These are phyloP conservation scores for Pseudogymnoascus sp. DNA, from an alignment of 2,329 filamentous ascomycete species.

Conservation along the genomic window DNA sequence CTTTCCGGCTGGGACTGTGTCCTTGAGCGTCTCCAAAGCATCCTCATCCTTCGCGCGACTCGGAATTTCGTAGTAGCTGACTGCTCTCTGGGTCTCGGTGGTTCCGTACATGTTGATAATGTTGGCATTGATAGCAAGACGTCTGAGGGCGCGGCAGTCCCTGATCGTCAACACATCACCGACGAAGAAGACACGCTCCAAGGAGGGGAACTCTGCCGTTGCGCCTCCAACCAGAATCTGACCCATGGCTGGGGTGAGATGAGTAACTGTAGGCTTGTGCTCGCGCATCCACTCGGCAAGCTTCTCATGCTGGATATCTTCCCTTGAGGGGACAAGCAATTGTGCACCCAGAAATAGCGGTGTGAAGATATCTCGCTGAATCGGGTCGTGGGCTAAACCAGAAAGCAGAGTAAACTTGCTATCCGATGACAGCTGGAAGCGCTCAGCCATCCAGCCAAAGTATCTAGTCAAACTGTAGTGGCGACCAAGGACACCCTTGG, in stretches of 20 bases:
- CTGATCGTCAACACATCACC: slow-evolving; percentile 81
- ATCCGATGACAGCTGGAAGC: slow-evolving; percentile 64
- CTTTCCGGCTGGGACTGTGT: slow-evolving; percentile 73
- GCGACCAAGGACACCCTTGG: slow-evolving; percentile 79
- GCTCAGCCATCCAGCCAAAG: slow-evolving; percentile 87
- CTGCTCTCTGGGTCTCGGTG: slow-evolving; percentile 73
- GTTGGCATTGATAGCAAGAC: slow-evolving; percentile 63
- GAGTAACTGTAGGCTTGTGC: slow-evolving; percentile 67
- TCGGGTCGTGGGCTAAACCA: slow-evolving; percentile 72
- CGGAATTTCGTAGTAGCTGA: slow-evolving; percentile 75
- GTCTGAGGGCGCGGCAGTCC: slow-evolving; percentile 70
- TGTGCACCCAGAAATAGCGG: slow-evolving; percentile 79
- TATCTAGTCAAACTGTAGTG: slow-evolving; percentile 83
- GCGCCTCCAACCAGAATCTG: slow-evolving; percentile 87
- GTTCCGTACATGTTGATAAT: slow-evolving; percentile 87
- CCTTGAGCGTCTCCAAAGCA: slow-evolving; percentile 56
- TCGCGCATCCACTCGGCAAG: slow-evolving; percentile 83
- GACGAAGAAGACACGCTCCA: slow-evolving; percentile 82
- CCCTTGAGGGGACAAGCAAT: slow-evolving; percentile 67
- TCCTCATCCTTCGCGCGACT: slow-evolving; percentile 54
- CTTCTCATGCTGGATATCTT: slow-evolving; percentile 79
- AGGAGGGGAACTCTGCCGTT: slow-evolving; percentile 62
- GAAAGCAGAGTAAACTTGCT: slow-evolving; percentile 75
- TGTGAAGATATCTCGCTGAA: slow-evolving; percentile 74
- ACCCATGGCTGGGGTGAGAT: slow-evolving; percentile 93